A percentile compares a stretch with the other conserved stretches of the same genome.
These are phyloP conservation scores for Ramularia endophylla DNA, from an alignment of 2,329 filamentous ascomycete species.

Conservation along the genomic window DNA sequence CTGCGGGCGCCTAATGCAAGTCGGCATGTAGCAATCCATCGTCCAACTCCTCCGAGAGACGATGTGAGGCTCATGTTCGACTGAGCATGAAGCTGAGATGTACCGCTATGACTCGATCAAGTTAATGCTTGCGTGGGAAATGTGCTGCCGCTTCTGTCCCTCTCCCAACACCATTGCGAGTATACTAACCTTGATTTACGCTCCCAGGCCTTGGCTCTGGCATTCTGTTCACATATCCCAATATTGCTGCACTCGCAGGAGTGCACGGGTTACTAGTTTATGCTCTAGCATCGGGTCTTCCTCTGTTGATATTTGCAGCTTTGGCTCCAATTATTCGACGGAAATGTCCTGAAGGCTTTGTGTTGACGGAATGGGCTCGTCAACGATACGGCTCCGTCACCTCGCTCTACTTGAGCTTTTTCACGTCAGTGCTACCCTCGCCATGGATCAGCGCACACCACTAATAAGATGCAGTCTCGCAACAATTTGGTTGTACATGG, in stretches of 20 bases:
- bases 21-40: not conserved
- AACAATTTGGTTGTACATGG: conserved; percentile 82
- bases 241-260: conserved; percentile 72
- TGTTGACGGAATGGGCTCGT: conserved; percentile 77
- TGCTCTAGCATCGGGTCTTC: conserved; percentile 64
- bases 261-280: conserved; percentile 75
- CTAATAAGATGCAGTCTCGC: conserved; percentile 46
- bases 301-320: conserved; percentile 66
- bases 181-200: conserved; percentile 7
- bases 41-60: conserved; percentile 3
- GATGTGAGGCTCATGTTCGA: not conserved
- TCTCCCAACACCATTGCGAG: conserved; percentile 33
- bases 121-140: conserved; percentile 99
- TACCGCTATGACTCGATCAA: conserved; percentile 97
- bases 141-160: conserved; percentile 73
- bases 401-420: conserved; percentile 67
- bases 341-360: conserved; percentile 77
- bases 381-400: conserved; percentile 67
- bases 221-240: conserved; percentile 75
- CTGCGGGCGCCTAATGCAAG: conserved; percentile 70
- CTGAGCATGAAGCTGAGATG: conserved; percentile 73
- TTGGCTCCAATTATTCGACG: conserved; percentile 71
- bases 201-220: conserved; percentile 69
- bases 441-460: not conserved
- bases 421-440: conserved; percentile 48